Evolutionary conservation across 2,329 filamentous ascomycete genomes (phyloP).

Genomic region (Clarireedia homoeocarpa): DNA sequence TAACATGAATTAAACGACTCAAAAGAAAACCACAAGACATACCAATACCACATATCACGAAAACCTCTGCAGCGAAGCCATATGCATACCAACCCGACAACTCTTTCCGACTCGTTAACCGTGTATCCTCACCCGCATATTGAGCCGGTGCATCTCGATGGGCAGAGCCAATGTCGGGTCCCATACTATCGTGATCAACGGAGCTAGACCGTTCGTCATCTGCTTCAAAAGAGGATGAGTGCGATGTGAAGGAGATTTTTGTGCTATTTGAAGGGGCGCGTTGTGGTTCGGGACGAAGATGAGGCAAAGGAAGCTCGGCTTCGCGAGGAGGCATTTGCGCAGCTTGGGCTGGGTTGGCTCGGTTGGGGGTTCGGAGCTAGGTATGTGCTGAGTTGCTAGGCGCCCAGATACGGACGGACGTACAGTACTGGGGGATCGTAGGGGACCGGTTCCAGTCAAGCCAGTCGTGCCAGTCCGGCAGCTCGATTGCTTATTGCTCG

Average conservation of each 20-base stretch:
- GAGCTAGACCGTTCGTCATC: slow-evolving; percentile 57
- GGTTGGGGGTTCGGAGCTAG: not conserved
- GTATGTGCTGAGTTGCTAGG: too few species aligned
- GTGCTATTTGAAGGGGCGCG: slow-evolving; percentile 29
- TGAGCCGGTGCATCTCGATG: slow-evolving; percentile 32
- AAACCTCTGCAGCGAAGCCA: slow-evolving; percentile 92
- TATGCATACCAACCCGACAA: slow-evolving; percentile 93
- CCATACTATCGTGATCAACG: slow-evolving; percentile 28
- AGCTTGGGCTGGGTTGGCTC: slow-evolving; percentile 1
- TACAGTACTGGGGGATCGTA: too few species aligned
- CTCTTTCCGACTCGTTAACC: slow-evolving; percentile 83
- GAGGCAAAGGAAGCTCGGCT: slow-evolving; percentile 9
- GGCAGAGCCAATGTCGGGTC: slow-evolving; percentile 26
- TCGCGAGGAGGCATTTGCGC: slow-evolving; percentile 21
- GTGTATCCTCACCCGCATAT: slow-evolving; percentile 77
- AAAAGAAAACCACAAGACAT: slow-evolving; percentile 30
- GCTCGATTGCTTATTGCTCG: too few species aligned
- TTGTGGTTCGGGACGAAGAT: slow-evolving; percentile 15
- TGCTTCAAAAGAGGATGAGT: slow-evolving; percentile 56
- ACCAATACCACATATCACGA: slow-evolving; percentile 86
- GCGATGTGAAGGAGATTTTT: slow-evolving; percentile 49
- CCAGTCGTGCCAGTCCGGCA: too few species aligned
- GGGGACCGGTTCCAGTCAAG: too few species aligned
- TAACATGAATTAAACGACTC: not conserved
- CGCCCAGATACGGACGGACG: too few species aligned